Evolutionary conservation across 1,284 basidiomycete genomes (phyloP).

Genomic region (Sporisorium graminicola): DNA sequence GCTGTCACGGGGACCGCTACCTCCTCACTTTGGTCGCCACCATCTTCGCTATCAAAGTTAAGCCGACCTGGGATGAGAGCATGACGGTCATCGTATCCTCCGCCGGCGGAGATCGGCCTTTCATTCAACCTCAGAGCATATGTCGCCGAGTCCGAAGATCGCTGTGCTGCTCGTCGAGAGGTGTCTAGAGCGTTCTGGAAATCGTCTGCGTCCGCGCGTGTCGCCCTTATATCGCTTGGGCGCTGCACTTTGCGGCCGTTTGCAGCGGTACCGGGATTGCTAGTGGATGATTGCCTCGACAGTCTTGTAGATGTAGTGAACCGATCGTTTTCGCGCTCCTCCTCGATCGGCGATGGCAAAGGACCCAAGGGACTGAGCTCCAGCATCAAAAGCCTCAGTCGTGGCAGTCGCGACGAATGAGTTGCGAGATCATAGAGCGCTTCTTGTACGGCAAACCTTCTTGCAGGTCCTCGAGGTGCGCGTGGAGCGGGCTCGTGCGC

Average conservation of each 20-base stretch:
- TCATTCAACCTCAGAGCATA: background rate
- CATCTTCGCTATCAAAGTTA: background rate
- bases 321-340: conserved; percentile 12
- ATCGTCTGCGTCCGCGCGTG: conserved; percentile 9
- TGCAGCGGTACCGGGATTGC: background rate
- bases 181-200: conserved; percentile 5
- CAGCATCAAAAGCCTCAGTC: conserved; percentile 28
- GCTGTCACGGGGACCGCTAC: background rate
- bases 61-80: background rate
- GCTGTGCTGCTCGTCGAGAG: conserved; percentile 9
- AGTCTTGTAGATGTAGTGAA: background rate
- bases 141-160: too few relatives aligned
- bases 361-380: conserved; percentile 35
- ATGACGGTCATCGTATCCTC: background rate
- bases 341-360: conserved; percentile 19
- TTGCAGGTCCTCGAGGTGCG: conserved; percentile 35
- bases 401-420: conserved; percentile 25
- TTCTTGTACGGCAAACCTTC: conserved; percentile 43
- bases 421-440: conserved; percentile 35
- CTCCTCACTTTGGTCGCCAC: background rate
- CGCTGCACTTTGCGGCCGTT: background rate
- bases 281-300: background rate
- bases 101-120: background rate
- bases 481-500: conserved; percentile 30
- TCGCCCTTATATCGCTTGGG: conserved; percentile 14